Percentiles rank a stretch among this genome's conserved stretches.
Conservation (phyloP, 441 rosid genomes). For the Croton laevigatus region DNA sequence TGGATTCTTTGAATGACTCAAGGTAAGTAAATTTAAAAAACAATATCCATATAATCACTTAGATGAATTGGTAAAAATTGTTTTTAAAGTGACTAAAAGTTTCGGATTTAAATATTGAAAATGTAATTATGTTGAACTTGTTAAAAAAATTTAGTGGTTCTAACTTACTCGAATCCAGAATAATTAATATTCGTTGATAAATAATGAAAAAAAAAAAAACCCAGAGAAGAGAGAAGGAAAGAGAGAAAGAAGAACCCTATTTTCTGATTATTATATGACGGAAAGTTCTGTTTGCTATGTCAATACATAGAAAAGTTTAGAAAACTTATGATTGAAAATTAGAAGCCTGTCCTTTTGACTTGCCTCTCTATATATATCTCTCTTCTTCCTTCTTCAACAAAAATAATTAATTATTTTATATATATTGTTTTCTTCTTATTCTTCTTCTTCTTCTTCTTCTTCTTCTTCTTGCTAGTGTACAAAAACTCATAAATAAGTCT, state of each 20-base stretch:
- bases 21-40: neutral
- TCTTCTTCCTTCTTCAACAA: neutral
- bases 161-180: no score
- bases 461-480: neutral
- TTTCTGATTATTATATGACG: constrained; percentile 23
- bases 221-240: neutral
- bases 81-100: no score
- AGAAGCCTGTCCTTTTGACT: constrained; percentile 41
- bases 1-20: constrained; percentile 27
- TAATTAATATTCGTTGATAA: no score
- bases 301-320: neutral
- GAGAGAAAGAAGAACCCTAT: neutral
- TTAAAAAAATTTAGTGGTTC: no score
- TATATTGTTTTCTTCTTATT: neutral
- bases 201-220: no score
- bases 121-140: no score
- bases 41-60: no score
- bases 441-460: neutral
- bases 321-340: constrained; percentile 23
- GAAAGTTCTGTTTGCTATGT: constrained; percentile 24
- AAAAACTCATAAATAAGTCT: constrained; percentile 7
- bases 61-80: no score
- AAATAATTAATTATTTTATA: neutral
- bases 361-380: constrained; percentile 14
- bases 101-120: no score